These are phyloP conservation scores for Cyclostephanos tholiformis DNA, from an alignment of 108 stramenopile genomes.

Conservation along the genomic window DNA sequence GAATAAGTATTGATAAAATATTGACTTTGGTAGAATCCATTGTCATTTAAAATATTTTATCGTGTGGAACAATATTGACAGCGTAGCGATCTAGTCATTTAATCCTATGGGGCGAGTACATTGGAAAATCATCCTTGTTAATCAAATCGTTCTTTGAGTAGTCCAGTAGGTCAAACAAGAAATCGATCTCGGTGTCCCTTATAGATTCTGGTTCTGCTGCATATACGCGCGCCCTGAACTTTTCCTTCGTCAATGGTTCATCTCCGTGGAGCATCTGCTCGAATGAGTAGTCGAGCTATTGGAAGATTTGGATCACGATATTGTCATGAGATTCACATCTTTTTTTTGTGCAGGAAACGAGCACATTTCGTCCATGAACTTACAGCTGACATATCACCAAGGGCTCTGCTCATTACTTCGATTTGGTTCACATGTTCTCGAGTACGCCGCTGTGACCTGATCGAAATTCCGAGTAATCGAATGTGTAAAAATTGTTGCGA, in stretches of 20 bases:
- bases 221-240: slow-evolving; percentile 39
- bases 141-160: slow-evolving; percentile 44
- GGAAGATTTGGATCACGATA: background rate
- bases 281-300: slow-evolving; percentile 43
- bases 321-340: slow-evolving; percentile 1
- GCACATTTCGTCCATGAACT: slow-evolving; percentile 12
- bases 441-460: slow-evolving; percentile 32
- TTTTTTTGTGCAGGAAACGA: background rate
- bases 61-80: background rate
- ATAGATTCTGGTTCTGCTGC: slow-evolving; percentile 42
- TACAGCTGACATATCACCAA: slow-evolving; percentile 58
- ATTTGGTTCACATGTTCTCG: slow-evolving; percentile 45
- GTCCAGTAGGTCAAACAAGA: slow-evolving; percentile 56
- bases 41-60: background rate
- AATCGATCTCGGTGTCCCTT: slow-evolving; percentile 45
- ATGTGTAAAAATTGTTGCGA: background rate
- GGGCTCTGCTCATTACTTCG: slow-evolving; percentile 48
- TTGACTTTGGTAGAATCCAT: background rate
- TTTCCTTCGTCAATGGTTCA: slow-evolving; percentile 36
- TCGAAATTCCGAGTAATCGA: background rate
- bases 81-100: background rate
- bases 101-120: slow-evolving; percentile 6
- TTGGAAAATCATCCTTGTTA: slow-evolving; percentile 50
- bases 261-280: slow-evolving; percentile 46
- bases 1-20: slow-evolving; percentile 60